These are phyloP conservation scores for Prunus mongolica DNA, from an alignment of 306 rosid species.

Conservation along the genomic window DNA sequence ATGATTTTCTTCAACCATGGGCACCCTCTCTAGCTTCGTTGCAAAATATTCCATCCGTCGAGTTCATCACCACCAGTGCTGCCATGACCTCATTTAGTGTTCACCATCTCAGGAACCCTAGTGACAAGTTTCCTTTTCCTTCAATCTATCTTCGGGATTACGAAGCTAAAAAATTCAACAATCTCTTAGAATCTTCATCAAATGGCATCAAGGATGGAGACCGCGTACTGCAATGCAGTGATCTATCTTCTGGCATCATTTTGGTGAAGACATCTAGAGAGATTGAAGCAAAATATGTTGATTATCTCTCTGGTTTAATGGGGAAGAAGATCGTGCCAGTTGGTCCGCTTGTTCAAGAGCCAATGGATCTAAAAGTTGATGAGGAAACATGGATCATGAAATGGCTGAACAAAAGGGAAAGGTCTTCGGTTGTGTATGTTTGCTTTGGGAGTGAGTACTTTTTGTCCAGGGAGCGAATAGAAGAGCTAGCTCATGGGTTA, in stretches of 20 bases:
- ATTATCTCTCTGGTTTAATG: background rate
- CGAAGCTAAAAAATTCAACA: background rate
- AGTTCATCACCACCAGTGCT: background rate
- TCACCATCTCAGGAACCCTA: background rate
- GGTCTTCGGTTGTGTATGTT: conserved; percentile 18
- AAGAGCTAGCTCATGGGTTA: conserved; percentile 23
- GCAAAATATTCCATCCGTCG: conserved; percentile 20
- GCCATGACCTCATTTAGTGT: background rate
- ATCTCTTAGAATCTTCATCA: background rate
- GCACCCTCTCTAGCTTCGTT: conserved; percentile 22
- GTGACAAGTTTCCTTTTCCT: conserved; percentile 6
- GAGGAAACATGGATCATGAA: conserved; percentile 1
- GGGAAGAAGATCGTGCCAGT: conserved; percentile 17
- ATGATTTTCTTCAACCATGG: conserved; percentile 32
- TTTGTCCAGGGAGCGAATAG: conserved; percentile 8
- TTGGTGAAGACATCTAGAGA: conserved; percentile 8
- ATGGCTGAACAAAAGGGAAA: conserved; percentile 13
- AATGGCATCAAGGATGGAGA: background rate
- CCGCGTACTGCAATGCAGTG: background rate
- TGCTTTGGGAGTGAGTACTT: conserved; percentile 32
- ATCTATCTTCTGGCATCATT: background rate
- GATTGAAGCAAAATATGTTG: conserved; percentile 24
- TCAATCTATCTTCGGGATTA: background rate
- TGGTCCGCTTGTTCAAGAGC: conserved; percentile 21
- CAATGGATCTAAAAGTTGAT: background rate